A percentile compares a stretch with the other conserved stretches of the same genome.
Evolutionary conservation across 257 asterid species (phyloP).

Genomic region (Paulownia fortunei): DNA sequence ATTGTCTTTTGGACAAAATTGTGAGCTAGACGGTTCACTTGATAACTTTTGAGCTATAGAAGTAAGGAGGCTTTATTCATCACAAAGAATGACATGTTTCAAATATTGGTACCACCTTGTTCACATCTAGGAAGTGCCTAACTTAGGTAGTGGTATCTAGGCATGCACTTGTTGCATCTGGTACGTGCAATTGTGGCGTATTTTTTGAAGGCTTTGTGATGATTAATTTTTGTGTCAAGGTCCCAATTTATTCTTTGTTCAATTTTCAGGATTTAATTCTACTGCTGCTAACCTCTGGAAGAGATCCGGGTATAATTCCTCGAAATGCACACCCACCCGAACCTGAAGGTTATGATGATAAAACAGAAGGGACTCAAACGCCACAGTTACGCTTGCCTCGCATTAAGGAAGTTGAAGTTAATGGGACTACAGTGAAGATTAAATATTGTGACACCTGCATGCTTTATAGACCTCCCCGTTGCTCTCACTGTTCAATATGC

Average conservation of each 20-base stretch:
- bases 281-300: conserved; percentile 91
- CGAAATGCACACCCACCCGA: conserved; percentile 96
- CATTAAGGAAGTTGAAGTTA: conserved; percentile 87
- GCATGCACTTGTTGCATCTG: background rate
- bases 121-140: too few relatives aligned
- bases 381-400: conserved; percentile 94
- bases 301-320: conserved; percentile 98
- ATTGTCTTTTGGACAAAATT: too few relatives aligned
- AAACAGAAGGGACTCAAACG: conserved; percentile 80
- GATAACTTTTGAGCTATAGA: too few relatives aligned
- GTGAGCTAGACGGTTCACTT: too few relatives aligned
- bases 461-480: conserved; percentile 98
- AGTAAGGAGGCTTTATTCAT: background rate
- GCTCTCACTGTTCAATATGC: conserved; percentile 98
- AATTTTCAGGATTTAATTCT: conserved; percentile 80
- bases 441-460: conserved; percentile 98
- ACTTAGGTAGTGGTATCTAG: too few relatives aligned
- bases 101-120: background rate
- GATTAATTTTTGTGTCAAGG: background rate
- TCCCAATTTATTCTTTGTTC: conserved; percentile 8
- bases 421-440: conserved; percentile 79
- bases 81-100: background rate
- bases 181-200: background rate
- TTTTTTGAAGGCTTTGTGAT: background rate
- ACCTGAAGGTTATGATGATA: conserved; percentile 88